Base-by-base conservation (phyloP, 108 stramenopile genomes). In the Skeletonema tropicum region DNA sequence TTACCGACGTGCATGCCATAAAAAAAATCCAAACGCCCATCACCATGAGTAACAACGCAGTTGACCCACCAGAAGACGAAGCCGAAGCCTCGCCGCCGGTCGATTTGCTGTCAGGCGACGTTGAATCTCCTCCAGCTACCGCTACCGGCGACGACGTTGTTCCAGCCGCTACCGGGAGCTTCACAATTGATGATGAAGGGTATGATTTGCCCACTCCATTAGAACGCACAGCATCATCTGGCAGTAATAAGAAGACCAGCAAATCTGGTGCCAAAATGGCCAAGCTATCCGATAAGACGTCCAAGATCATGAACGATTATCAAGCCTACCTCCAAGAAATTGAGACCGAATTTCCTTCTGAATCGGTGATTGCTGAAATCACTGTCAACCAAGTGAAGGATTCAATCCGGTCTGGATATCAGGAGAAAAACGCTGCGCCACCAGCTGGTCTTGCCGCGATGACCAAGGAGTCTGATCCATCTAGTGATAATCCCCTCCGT, bases 261-360 rank as follows among this genome's bases (percentile, higher is more conserved):
- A 55, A 25, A 25, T 55, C 52, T 55, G 52, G 52, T 55, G 52
- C 52, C 23, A 64, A 64, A 25, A 39, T 36, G 36, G 39, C 38
- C 32, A 64, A 64, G 64, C 39, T 64, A 13, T 36, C 64, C 21
- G 64, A 64, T 21, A 64, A 64, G 64, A 64, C 64, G 17, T 64
- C 64, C 21, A 33, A 64, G 10, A 64, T 64, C 64, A 64, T 64
- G 64, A 39, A 41, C 19, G 64, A 64, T 64, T 64, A 64, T 41
- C 64, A 39, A 39, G 35, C 64, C 19, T 64, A 64, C 21, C 60
- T 62, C 30, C 60, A 62, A 62, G 64, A 64, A 64, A 38, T 39
- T 25, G 25, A 41, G 39, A 39, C 41, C 6, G 64, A 64, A 21
- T 36, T 39, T 38, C 39, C 23, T 5, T 23, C 21, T 10, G 52